These are phyloP conservation scores for Raphidocelis subcapitata DNA, from an alignment of 139 green algal genomes.

Conservation along the genomic window DNA sequence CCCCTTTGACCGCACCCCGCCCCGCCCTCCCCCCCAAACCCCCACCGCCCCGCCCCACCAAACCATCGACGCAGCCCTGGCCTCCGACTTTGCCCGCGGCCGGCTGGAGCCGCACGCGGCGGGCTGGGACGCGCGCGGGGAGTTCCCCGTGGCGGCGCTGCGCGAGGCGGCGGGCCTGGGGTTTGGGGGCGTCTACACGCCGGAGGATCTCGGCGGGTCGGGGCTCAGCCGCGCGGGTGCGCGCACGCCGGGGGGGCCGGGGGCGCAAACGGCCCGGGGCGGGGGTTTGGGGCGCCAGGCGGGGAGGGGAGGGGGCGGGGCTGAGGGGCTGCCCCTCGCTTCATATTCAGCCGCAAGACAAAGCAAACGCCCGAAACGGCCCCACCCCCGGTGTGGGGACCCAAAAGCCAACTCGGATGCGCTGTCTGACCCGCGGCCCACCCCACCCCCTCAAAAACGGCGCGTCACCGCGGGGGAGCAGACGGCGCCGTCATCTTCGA, in stretches of 20 bases:
- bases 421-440: no score
- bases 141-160: slow-evolving; percentile 68
- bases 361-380: no score
- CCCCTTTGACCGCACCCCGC: no score
- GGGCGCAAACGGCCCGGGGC: slow-evolving; percentile 25
- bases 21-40: no score
- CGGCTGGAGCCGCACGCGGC: slow-evolving; percentile 52
- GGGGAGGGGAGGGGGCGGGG: no score
- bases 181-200: slow-evolving; percentile 69
- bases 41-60: no score
- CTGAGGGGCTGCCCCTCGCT: no score
- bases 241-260: not conserved
- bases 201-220: slow-evolving; percentile 47
- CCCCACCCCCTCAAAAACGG: no score
- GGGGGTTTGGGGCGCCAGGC: slow-evolving; percentile 28
- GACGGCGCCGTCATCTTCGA: slow-evolving; percentile 80
- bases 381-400: no score
- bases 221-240: slow-evolving; percentile 28
- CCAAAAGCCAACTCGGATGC: no score
- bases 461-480: not conserved
- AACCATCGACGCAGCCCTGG: slow-evolving; percentile 25
- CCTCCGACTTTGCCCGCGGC: slow-evolving; percentile 51
- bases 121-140: slow-evolving; percentile 63
- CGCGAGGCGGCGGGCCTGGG: slow-evolving; percentile 60
- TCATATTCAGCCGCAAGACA: no score